phyloP scores from a whole-genome alignment of 331 rosid genomes.

The Prunus yedoensis region DNA sequence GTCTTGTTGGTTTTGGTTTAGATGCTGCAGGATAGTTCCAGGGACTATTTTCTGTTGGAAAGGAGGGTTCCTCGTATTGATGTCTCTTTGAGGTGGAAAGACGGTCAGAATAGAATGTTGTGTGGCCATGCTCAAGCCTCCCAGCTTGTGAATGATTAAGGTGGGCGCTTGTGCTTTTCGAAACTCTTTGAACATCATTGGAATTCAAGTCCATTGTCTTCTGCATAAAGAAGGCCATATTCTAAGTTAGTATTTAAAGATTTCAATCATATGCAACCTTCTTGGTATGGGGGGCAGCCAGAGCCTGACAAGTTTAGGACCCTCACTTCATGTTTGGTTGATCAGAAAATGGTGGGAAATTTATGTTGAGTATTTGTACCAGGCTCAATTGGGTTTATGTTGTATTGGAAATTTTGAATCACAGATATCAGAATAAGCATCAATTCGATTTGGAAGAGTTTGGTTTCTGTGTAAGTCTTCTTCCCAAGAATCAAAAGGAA shows the following conservation, averaged over 20 bases:
- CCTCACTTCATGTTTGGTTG: background rate
- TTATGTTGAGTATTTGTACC: too few species aligned
- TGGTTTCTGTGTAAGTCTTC: too few species aligned
- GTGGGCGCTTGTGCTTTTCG: conserved; percentile 50
- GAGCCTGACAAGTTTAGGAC: too few species aligned
- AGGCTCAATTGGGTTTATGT: background rate
- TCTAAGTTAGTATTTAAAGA: background rate
- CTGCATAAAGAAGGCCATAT: conserved; percentile 32
- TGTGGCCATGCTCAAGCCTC: conserved; percentile 32
- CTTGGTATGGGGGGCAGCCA: too few species aligned
- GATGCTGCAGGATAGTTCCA: conserved; percentile 22
- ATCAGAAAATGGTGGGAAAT: background rate
- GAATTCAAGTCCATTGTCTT: conserved; percentile 36
- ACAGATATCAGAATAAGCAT: too few species aligned
- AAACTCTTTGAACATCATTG: conserved; percentile 31
- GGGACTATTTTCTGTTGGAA: conserved; percentile 40
- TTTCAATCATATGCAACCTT: too few species aligned
- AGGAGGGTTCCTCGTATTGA: conserved; percentile 27
- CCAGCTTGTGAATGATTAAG: conserved; percentile 37
- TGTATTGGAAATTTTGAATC: too few species aligned
- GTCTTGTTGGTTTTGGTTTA: conserved; percentile 31
- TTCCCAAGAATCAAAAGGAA: too few species aligned
- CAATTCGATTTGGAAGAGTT: too few species aligned
- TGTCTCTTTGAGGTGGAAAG: conserved; percentile 38
- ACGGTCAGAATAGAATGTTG: conserved; percentile 36